Percentiles rank a stretch among this genome's conserved stretches.
phyloP scores from a whole-genome alignment of 2,329 filamentous ascomycete genomes.

The Aspergillus transmontanensis region DNA sequence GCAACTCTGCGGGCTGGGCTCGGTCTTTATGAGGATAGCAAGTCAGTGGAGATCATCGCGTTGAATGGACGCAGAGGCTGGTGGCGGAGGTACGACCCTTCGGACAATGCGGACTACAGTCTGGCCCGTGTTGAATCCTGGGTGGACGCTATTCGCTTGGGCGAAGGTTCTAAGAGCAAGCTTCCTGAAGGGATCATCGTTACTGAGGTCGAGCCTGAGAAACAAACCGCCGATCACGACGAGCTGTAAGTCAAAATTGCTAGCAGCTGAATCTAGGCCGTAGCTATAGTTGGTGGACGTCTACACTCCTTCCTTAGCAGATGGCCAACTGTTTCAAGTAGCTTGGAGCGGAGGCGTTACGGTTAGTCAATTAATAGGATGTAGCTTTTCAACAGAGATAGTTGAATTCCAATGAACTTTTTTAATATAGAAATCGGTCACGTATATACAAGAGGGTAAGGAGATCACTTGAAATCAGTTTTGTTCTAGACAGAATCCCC shows the following conservation, averaged over 20 bases:
- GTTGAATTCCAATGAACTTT: background rate
- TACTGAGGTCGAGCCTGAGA: slow-evolving; percentile 35
- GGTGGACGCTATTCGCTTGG: slow-evolving; percentile 89
- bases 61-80: slow-evolving; percentile 83
- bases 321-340: background rate
- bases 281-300: background rate
- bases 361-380: background rate
- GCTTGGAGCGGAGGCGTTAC: background rate
- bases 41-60: slow-evolving; percentile 71
- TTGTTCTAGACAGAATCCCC: background rate
- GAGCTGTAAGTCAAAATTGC: slow-evolving; percentile 37
- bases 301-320: background rate
- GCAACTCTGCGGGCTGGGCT: slow-evolving; percentile 62
- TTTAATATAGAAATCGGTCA: slow-evolving; percentile 10
- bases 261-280: background rate
- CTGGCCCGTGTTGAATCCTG: slow-evolving; percentile 72
- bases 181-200: slow-evolving; percentile 64
- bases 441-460: slow-evolving; percentile 25
- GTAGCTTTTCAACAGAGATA: background rate
- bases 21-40: slow-evolving; percentile 55
- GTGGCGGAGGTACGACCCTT: slow-evolving; percentile 72
- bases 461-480: slow-evolving; percentile 8
- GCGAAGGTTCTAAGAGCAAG: slow-evolving; percentile 79
- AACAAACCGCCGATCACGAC: slow-evolving; percentile 47
- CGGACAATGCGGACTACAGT: slow-evolving; percentile 53